A percentile compares a stretch with the other conserved stretches of the same genome.
These are phyloP conservation scores for Ustilago nuda DNA, from an alignment of 1,284 basidiomycete species.

Conservation along the genomic window DNA sequence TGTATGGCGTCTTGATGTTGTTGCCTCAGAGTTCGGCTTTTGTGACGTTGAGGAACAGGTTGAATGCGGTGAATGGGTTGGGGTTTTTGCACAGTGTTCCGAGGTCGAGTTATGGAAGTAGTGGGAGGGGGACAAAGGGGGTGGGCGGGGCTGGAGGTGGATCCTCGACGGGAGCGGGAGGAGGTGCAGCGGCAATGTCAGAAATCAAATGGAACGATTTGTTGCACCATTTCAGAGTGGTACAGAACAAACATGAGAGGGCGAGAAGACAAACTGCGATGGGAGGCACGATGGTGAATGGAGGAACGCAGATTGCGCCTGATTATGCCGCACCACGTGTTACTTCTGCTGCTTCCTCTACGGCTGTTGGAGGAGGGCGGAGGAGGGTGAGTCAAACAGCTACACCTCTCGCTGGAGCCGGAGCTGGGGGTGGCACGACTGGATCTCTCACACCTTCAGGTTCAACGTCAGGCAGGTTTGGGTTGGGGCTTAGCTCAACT, in stretches of 20 bases:
- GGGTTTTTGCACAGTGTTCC: slow-evolving; percentile 90
- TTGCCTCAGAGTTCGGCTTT: slow-evolving; percentile 97
- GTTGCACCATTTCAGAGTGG: slow-evolving; percentile 62
- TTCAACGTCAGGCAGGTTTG: slow-evolving; percentile 24
- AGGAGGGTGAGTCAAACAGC: slow-evolving; percentile 37
- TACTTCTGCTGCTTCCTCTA: slow-evolving; percentile 10
- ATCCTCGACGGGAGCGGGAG: slow-evolving; percentile 8
- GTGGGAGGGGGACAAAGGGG: slow-evolving; percentile 12
- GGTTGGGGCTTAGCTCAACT: slow-evolving; percentile 21
- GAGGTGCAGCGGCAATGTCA: slow-evolving; percentile 22
- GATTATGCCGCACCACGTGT: slow-evolving; percentile 36
- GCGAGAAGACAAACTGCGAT: slow-evolving; percentile 34
- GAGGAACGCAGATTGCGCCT: slow-evolving; percentile 13
- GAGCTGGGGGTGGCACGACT: not conserved
- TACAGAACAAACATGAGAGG: slow-evolving; percentile 65
- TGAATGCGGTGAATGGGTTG: slow-evolving; percentile 93
- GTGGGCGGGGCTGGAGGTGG: slow-evolving; percentile 4
- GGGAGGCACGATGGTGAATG: slow-evolving; percentile 14
- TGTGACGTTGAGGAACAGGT: slow-evolving; percentile 89
- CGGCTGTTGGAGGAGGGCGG: slow-evolving; percentile 13
- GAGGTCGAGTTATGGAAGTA: slow-evolving; percentile 69
- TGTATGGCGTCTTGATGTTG: slow-evolving; percentile 97
- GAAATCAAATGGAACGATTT: slow-evolving; percentile 67
- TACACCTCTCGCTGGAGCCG: not conserved
- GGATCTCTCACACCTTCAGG: slow-evolving; percentile 13